These are phyloP conservation scores for Coemansia sp. DNA, from an alignment of 192 early-diverging fungal genomes.

Conservation along the genomic window DNA sequence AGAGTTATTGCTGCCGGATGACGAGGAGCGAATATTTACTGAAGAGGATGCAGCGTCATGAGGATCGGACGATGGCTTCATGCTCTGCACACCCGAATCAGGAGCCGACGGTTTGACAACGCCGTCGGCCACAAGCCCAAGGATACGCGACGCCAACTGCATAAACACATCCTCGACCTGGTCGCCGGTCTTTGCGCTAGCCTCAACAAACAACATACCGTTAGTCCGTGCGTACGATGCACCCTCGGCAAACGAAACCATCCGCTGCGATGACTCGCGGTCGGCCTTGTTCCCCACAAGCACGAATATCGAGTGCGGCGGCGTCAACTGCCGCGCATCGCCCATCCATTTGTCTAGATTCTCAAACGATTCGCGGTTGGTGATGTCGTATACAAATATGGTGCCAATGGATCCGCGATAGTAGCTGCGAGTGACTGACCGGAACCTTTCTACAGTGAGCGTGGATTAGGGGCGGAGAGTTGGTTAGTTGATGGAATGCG, in stretches of 20 bases:
- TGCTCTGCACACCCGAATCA: constrained; percentile 56
- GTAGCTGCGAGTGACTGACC: constrained; percentile 72
- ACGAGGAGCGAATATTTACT: constrained; percentile 16
- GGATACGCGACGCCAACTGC: constrained; percentile 28
- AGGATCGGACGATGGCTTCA: constrained; percentile 20
- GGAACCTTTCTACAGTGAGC: constrained; percentile 56
- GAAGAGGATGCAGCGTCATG: constrained; percentile 4
- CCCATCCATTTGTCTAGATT: constrained; percentile 66
- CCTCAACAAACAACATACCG: constrained; percentile 62
- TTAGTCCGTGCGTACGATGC: constrained; percentile 57
- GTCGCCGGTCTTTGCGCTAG: constrained; percentile 65
- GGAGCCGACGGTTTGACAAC: constrained; percentile 28
- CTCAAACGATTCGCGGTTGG: constrained; percentile 65
- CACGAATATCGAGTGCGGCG: constrained; percentile 66
- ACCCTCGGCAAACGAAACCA: constrained; percentile 58
- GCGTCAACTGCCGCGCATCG: constrained; percentile 67
- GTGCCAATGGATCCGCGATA: constrained; percentile 81
- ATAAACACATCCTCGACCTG: constrained; percentile 56
- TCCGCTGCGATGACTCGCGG: constrained; percentile 23
- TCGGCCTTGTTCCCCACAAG: constrained; percentile 73
- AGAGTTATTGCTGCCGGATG: not conserved
- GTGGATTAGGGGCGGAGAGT: not conserved
- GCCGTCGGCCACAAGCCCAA: constrained; percentile 27
- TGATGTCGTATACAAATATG: constrained; percentile 78
- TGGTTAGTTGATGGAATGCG: too few relatives aligned